Evolutionary conservation across 116 monocot genomes (phyloP).

Genomic region (Posidonia oceanica): DNA sequence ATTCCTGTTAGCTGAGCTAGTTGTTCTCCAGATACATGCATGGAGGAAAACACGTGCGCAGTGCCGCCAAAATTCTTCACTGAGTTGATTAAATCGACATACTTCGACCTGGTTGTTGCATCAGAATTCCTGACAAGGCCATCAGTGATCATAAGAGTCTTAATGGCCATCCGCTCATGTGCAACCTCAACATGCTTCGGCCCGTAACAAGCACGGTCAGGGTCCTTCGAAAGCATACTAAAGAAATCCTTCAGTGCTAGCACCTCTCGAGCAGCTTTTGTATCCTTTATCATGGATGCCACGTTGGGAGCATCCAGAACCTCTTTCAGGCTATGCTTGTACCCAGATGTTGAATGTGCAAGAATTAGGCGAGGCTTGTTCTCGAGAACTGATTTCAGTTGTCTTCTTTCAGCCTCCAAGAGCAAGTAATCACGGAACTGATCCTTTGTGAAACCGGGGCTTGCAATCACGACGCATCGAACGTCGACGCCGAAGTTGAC

Average conservation of each 20-base stretch:
- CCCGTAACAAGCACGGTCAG: constrained; percentile 94
- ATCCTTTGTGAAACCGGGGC: constrained; percentile 98
- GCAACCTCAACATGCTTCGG: constrained; percentile 96
- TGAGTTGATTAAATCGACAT: constrained; percentile 69
- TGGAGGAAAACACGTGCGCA: constrained; percentile 77
- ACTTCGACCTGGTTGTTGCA: constrained; percentile 51
- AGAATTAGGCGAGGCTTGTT: constrained; percentile 86
- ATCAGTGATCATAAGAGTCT: constrained; percentile 89
- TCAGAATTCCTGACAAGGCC: constrained; percentile 74
- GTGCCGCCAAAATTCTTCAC: constrained; percentile 72
- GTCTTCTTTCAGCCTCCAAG: constrained; percentile 76
- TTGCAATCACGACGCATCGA: constrained; percentile 83
- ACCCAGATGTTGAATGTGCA: constrained; percentile 90
- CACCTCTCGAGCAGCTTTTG: constrained; percentile 96
- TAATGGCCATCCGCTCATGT: constrained; percentile 77
- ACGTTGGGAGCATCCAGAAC: constrained; percentile 78
- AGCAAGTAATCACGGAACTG: constrained; percentile 91
- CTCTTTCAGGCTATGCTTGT: constrained; percentile 98
- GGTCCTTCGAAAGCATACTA: constrained; percentile 74
- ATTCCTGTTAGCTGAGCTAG: constrained; percentile 76
- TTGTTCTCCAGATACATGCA: constrained; percentile 95
- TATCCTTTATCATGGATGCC: constrained; percentile 87
- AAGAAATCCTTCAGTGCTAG: constrained; percentile 19
- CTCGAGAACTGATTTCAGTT: constrained; percentile 73
- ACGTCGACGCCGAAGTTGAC: constrained; percentile 86